These are phyloP conservation scores for Yamadazyma dushanensis DNA, from an alignment of 1,139 yeast species.

Conservation along the genomic window DNA sequence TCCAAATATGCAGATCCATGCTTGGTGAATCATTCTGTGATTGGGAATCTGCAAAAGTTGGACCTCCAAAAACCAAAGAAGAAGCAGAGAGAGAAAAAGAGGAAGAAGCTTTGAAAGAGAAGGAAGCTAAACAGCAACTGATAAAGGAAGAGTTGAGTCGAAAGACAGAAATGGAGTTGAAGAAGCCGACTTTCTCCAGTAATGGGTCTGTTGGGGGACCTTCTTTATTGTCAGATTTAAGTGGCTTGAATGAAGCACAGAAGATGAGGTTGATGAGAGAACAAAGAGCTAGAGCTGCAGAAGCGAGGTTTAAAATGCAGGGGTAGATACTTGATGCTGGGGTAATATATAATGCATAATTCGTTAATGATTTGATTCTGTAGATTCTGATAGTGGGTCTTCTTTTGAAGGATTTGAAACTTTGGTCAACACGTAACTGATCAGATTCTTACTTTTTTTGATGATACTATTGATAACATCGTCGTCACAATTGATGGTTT, in stretches of 20 bases:
- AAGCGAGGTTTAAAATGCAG: constrained; percentile 61
- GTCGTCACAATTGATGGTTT: constrained; percentile 7
- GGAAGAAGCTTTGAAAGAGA: constrained; percentile 30
- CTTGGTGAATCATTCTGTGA: constrained; percentile 70
- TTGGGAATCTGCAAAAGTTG: constrained; percentile 72
- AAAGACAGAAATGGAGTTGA: constrained; percentile 39
- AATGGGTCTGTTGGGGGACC: constrained; percentile 30
- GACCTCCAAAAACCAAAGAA: constrained; percentile 62
- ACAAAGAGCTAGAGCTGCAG: constrained; percentile 95
- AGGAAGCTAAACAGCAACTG: constrained; percentile 35
- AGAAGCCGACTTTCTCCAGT: constrained; percentile 32
- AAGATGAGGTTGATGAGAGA: constrained; percentile 81
- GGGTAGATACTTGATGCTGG: background rate
- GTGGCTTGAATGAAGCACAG: constrained; percentile 61
- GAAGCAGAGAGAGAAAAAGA: constrained; percentile 51
- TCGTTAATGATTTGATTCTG: background rate
- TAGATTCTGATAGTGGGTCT: background rate
- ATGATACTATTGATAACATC: constrained; percentile 13
- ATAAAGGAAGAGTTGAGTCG: constrained; percentile 43
- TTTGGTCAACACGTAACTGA: constrained; percentile 18
- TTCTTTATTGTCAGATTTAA: constrained; percentile 23
- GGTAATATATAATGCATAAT: constrained; percentile 1
- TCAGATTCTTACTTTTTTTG: constrained; percentile 7
- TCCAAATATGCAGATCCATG: constrained; percentile 65
- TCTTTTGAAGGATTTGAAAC: constrained; percentile 10